A percentile compares a stretch with the other conserved stretches of the same genome.
These are phyloP conservation scores for Phascolomyces articulosus DNA, from an alignment of 371 early-diverging fungal genomes.

Conservation along the genomic window DNA sequence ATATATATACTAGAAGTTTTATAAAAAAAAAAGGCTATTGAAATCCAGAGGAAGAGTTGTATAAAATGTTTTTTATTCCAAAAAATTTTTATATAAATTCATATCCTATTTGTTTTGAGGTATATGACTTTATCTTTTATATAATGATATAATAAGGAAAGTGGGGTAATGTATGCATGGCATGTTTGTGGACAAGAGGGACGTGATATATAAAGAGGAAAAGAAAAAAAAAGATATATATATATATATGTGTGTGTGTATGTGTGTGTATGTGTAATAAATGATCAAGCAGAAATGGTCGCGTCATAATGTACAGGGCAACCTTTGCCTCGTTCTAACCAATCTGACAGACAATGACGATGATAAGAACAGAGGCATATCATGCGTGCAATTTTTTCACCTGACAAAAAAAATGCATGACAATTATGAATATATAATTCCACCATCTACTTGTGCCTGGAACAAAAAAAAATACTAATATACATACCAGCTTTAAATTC, in stretches of 20 bases:
- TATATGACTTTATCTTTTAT: slow-evolving; percentile 2
- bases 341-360: slow-evolving; percentile 73
- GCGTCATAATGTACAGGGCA: slow-evolving; percentile 75
- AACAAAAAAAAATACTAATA: slow-evolving; percentile 3
- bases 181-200: background rate
- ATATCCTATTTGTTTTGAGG: background rate
- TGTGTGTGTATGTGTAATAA: too few species aligned
- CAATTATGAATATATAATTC: background rate
- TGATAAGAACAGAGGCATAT: slow-evolving; percentile 91
- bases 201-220: background rate
- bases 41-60: too few species aligned
- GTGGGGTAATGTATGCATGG: background rate
- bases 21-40: too few species aligned
- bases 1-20: too few species aligned
- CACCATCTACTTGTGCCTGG: background rate
- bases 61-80: too few species aligned
- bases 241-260: background rate
- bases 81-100: background rate
- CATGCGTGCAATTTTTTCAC: slow-evolving; percentile 77
- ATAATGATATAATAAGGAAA: background rate
- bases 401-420: slow-evolving; percentile 19
- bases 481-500: slow-evolving; percentile 73
- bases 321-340: slow-evolving; percentile 70
- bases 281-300: slow-evolving; percentile 2
- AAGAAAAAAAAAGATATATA: background rate